Evolutionary conservation across 2,329 filamentous ascomycete species (phyloP).

Genomic region (Penicillium sp.): DNA sequence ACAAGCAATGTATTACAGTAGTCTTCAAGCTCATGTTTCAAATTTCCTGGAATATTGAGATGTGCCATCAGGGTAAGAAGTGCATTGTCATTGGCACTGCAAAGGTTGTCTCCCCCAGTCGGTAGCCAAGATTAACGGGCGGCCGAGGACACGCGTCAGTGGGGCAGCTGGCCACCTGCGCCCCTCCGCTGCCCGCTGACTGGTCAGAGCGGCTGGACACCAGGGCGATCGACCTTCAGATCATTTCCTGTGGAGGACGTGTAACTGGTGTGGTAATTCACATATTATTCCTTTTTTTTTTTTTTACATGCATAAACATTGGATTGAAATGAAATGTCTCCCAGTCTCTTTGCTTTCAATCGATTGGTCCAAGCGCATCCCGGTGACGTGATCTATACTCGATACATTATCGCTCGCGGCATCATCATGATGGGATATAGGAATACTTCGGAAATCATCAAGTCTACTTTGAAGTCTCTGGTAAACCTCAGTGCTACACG

Average conservation of each 20-base stretch:
- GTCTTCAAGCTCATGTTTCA: neutral
- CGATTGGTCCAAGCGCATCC: neutral
- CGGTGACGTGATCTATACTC: constrained; percentile 6
- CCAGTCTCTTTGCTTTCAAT: neutral
- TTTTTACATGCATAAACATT: neutral
- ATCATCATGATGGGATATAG: constrained; percentile 11
- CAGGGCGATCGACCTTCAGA: constrained; percentile 20
- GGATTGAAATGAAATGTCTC: neutral
- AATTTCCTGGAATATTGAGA: neutral
- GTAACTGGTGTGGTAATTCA: neutral
- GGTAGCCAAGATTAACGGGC: neutral
- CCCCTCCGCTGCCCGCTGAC: constrained; percentile 12
- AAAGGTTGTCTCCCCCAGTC: no score
- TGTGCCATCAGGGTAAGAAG: neutral
- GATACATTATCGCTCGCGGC: neutral
- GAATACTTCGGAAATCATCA: neutral
- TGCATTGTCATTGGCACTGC: neutral
- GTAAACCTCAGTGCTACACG: neutral
- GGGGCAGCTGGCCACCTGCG: constrained; percentile 14
- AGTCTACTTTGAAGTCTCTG: neutral
- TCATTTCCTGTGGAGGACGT: constrained; percentile 17
- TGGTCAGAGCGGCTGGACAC: constrained; percentile 16
- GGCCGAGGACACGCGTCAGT: constrained; percentile 24
- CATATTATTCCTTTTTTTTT: neutral
- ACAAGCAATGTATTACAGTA: neutral